Conservation (phyloP, 1,284 basidiomycete species). For the Trametes polyzona region DNA sequence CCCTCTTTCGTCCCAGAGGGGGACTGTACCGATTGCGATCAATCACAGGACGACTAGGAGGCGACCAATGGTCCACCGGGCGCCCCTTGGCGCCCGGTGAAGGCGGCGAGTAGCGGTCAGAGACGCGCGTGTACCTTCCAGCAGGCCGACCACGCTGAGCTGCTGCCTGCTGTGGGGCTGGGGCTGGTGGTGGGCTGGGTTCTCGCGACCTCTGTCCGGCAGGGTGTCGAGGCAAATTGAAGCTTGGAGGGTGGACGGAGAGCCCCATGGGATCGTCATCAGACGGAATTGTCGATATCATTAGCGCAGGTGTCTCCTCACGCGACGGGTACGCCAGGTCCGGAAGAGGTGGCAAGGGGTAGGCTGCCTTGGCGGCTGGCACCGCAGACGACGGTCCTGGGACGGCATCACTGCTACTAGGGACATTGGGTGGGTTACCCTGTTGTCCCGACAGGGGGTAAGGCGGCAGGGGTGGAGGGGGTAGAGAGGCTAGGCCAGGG, state of each 20-base stretch:
- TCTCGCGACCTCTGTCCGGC: background rate
- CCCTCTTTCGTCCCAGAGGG: constrained; percentile 6
- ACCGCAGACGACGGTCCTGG: constrained; percentile 4
- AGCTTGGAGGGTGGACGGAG: background rate
- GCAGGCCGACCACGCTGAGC: background rate
- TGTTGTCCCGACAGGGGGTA: too few relatives aligned
- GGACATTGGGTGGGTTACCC: too few relatives aligned
- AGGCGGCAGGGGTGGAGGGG: too few relatives aligned
- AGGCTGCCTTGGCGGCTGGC: background rate
- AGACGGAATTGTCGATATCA: background rate
- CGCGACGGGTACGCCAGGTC: constrained; percentile 9
- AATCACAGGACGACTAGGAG: background rate
- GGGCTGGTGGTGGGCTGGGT: background rate
- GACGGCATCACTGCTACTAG: background rate
- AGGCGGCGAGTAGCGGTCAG: background rate
- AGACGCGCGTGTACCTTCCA: too few relatives aligned
- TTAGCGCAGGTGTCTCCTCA: background rate
- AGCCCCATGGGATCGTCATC: background rate
- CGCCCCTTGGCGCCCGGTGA: background rate
- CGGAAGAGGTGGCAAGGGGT: background rate
- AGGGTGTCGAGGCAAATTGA: background rate
- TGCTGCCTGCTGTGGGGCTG: background rate
- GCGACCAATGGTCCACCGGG: constrained; percentile 6
- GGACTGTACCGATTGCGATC: background rate
- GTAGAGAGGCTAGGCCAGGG: too few relatives aligned